Percentiles rank a stretch among this genome's conserved stretches.
Evolutionary conservation across 495 filamentous ascomycete genomes (phyloP).

Genomic region (Venustampulla echinocandica): DNA sequence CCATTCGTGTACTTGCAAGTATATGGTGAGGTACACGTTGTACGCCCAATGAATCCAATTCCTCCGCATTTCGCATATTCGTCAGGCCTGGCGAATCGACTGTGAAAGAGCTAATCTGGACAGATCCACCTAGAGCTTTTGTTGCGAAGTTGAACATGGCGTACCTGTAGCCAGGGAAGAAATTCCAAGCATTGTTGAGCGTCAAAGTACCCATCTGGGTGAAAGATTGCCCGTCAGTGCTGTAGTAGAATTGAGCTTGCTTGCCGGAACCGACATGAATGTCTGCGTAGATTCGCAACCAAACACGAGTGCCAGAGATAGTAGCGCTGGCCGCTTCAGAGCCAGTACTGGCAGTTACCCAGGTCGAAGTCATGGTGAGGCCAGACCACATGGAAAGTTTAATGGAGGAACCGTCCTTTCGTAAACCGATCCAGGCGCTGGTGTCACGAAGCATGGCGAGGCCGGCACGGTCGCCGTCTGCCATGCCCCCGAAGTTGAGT

Average conservation of each 20-base stretch:
- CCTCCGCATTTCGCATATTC: too few species aligned
- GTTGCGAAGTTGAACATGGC: slow-evolving; percentile 53
- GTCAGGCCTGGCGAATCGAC: neutral
- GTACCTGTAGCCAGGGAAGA: slow-evolving; percentile 49
- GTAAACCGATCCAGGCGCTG: slow-evolving; percentile 44
- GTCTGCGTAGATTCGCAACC: slow-evolving; percentile 13
- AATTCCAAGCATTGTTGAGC: slow-evolving; percentile 39
- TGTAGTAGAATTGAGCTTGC: slow-evolving; percentile 42
- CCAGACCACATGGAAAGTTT: slow-evolving; percentile 21
- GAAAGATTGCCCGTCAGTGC: slow-evolving; percentile 39
- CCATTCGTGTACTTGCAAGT: too few species aligned
- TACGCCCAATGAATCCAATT: too few species aligned
- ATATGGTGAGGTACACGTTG: too few species aligned
- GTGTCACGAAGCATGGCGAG: slow-evolving; percentile 42
- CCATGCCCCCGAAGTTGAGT: slow-evolving; percentile 38
- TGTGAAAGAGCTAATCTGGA: slow-evolving; percentile 12
- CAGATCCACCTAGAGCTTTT: slow-evolving; percentile 37
- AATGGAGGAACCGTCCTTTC: slow-evolving; percentile 20
- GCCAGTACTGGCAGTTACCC: slow-evolving; percentile 15
- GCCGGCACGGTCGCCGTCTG: slow-evolving; percentile 43
- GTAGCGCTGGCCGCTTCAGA: neutral
- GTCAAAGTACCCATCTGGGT: slow-evolving; percentile 33
- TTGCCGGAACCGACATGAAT: slow-evolving; percentile 15
- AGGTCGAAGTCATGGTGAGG: slow-evolving; percentile 20
- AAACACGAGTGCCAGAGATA: slow-evolving; percentile 3